A percentile compares a stretch with the other conserved stretches of the same genome.
Evolutionary conservation across 73 alveolate species (phyloP).

Genomic region (Blepharisma japonicum): DNA sequence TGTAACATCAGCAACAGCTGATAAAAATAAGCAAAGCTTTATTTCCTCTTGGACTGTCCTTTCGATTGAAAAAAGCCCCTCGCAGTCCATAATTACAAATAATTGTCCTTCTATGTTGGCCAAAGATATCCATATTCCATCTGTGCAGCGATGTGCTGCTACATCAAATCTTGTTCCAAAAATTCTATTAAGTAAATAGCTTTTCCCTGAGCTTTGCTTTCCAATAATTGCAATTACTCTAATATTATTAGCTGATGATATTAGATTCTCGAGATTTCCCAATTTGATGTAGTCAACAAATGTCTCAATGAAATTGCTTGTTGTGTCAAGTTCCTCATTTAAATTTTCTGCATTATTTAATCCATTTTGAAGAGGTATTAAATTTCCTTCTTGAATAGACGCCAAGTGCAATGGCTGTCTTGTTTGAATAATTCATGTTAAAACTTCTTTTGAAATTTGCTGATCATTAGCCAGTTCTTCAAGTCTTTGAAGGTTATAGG

Average conservation of each 20-base stretch:
- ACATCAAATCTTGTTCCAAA: slow-evolving; percentile 74
- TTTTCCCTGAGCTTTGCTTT: slow-evolving; percentile 62
- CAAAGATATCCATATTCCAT: slow-evolving; percentile 71
- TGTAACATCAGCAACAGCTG: slow-evolving; percentile 55
- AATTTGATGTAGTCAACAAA: neutral
- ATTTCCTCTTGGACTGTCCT: slow-evolving; percentile 66
- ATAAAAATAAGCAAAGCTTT: slow-evolving; percentile 44
- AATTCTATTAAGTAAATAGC: slow-evolving; percentile 59
- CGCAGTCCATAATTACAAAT: slow-evolving; percentile 63
- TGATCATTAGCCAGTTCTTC: neutral
- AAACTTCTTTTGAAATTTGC: neutral
- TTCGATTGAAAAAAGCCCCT: slow-evolving; percentile 60
- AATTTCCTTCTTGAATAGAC: slow-evolving; percentile 26
- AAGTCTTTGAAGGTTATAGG: neutral
- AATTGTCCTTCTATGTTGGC: slow-evolving; percentile 12
- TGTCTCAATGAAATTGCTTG: neutral
- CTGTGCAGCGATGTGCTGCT: slow-evolving; percentile 72
- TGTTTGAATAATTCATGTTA: neutral
- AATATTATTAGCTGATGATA: neutral
- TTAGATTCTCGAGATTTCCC: neutral
- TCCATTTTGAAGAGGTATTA: slow-evolving; percentile 29
- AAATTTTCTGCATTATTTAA: slow-evolving; percentile 20
- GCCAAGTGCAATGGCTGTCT: slow-evolving; percentile 25
- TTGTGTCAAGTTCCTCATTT: neutral
- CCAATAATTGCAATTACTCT: slow-evolving; percentile 49